Evolutionary conservation across 2,329 filamentous ascomycete species (phyloP).

Genomic region (Blastomyces emzantsi): DNA sequence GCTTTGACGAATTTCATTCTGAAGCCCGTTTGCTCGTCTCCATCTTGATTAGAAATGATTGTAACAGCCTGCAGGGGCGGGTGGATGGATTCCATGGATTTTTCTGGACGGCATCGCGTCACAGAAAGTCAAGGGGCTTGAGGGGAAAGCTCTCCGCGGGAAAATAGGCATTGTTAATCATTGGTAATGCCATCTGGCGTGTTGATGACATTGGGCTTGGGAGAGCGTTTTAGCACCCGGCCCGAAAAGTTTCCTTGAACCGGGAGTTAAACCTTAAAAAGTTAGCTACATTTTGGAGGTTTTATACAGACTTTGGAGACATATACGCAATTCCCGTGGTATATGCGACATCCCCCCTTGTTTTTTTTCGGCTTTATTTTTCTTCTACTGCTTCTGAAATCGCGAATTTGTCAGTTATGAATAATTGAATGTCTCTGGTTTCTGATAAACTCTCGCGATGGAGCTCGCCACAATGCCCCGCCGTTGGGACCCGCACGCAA

Average conservation of each 20-base stretch:
- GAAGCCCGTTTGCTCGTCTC: too few species aligned
- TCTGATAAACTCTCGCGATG: background rate
- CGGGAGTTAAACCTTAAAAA: background rate
- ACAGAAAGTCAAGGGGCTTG: too few species aligned
- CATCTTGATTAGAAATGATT: too few species aligned
- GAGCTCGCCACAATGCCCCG: background rate
- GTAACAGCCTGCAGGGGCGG: too few species aligned
- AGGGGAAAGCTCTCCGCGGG: too few species aligned
- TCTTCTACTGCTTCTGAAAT: background rate
- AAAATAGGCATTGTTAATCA: background rate
- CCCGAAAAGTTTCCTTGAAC: background rate
- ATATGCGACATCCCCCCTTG: background rate
- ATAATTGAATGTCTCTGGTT: background rate
- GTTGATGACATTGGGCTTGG: too few species aligned
- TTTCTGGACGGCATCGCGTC: too few species aligned
- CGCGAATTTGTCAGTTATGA: background rate
- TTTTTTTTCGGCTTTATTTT: background rate
- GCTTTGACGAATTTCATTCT: too few species aligned
- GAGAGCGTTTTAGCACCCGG: background rate
- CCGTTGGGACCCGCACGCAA: too few species aligned
- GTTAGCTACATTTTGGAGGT: background rate
- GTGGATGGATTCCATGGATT: too few species aligned
- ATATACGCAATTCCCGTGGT: background rate
- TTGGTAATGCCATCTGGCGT: background rate
- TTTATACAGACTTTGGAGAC: background rate